Evolutionary conservation across 169 alveolate species (phyloP), one percentile per base, ranked within the genome.

Genomic region (Cryptosporidium andersoni): DNA sequence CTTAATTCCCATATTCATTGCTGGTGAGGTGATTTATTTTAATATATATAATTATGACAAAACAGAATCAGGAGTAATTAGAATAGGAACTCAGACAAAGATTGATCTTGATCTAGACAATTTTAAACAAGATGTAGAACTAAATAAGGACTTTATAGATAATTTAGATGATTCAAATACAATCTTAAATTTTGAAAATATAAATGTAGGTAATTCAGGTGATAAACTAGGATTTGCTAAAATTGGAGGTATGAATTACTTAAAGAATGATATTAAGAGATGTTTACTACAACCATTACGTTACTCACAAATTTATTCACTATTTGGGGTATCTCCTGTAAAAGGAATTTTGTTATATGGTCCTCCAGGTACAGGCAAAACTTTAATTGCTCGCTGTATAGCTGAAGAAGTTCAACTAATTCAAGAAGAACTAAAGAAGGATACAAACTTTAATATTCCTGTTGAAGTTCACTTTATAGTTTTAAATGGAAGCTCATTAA

Each of bases 321-420:
- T 95, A 9, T 93, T 93, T 42, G 96, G 96, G 12, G 90, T 93
- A 16, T 88, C 89, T 48, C 95, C 96, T 14, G 93, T 95, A 1
- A 93, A 93, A 66, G 96, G 96, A 2, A 93, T 93, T 40, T 66
- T 93, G 34, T 74, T 93, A 89, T 95, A 93, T 82, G 96, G 96
- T 7, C 93, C 94, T 4, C 96, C 96, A 3, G 96, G 95, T 4
- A 89, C 93, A 1, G 96, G 96, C 42, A 93, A 93, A 82, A 93
- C 96, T 25, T 82, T 92, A 40, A 89, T 93, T 14, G 96, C 96
- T 2, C 85, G 92, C 51, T 94, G 94, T 34, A 93, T 93, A 52
- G 96, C 96, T 12, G 89, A 89, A 40, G 96, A 93, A 56, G 92
- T 52, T 81, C 64, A 80, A 34, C 43, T 53, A 55, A 53, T 51